phyloP scores from a whole-genome alignment of 371 early-diverging fungal species.

The Racocetra persica region DNA sequence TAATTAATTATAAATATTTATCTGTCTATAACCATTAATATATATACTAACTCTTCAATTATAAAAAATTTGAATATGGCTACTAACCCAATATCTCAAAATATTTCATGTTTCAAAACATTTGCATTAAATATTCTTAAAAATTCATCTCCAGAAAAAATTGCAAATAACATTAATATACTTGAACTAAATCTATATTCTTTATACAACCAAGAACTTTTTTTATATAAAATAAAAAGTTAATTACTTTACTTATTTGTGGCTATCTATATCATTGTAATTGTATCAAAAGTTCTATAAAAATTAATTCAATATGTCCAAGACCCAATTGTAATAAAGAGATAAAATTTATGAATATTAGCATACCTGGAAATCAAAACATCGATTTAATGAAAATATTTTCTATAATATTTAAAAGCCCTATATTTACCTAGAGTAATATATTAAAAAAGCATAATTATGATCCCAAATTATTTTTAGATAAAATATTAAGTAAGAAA shows the following conservation, averaged over 20 bases:
- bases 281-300: background rate
- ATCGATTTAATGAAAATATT: background rate
- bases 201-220: background rate
- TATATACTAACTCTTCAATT: no score
- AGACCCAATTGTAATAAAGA: background rate
- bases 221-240: background rate
- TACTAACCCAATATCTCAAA: no score
- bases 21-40: no score
- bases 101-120: no score
- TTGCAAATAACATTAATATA: background rate
- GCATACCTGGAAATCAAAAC: background rate
- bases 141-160: no score
- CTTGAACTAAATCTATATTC: background rate
- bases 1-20: no score
- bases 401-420: background rate
- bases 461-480: background rate
- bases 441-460: background rate
- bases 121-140: no score
- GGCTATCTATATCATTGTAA: background rate
- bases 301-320: background rate
- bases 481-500: background rate
- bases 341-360: background rate
- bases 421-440: background rate
- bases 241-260: background rate
- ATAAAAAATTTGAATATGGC: no score